Percentiles rank a stretch among this genome's conserved stretches.
phyloP scores from a whole-genome alignment of 495 filamentous ascomycete genomes.

The Penicillium goetzii region DNA sequence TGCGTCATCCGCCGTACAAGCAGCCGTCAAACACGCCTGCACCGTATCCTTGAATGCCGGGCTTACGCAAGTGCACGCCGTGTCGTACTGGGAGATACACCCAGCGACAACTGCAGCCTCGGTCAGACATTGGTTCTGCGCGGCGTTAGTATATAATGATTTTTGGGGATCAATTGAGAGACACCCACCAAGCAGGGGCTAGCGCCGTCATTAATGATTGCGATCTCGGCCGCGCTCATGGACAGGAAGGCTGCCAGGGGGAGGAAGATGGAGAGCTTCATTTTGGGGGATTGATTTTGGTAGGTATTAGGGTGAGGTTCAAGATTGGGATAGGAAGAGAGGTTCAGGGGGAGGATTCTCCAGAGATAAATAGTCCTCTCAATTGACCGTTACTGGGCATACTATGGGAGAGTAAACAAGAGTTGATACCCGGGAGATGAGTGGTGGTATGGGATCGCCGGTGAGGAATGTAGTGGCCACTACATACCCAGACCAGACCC shows the following conservation, averaged over 20 bases:
- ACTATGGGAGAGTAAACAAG: slow-evolving; percentile 6
- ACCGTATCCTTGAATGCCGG: slow-evolving; percentile 26
- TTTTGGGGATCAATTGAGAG: background rate
- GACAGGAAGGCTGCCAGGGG: slow-evolving; percentile 33
- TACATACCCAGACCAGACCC: background rate
- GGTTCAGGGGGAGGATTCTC: background rate
- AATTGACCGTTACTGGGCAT: background rate
- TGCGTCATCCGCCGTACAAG: slow-evolving; percentile 23
- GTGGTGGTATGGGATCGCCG: slow-evolving; percentile 12
- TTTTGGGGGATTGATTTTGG: slow-evolving; percentile 14
- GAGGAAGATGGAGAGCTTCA: slow-evolving; percentile 35
- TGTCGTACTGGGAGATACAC: slow-evolving; percentile 24
- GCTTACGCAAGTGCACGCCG: slow-evolving; percentile 28
- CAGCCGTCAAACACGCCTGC: slow-evolving; percentile 18
- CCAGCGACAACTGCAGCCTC: slow-evolving; percentile 24
- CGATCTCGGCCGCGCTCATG: slow-evolving; percentile 23
- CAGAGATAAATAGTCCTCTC: background rate
- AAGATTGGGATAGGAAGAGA: background rate
- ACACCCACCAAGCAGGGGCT: slow-evolving; percentile 27
- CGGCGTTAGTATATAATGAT: slow-evolving; percentile 12
- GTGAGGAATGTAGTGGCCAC: slow-evolving; percentile 11
- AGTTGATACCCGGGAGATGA: slow-evolving; percentile 8
- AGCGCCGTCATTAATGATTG: background rate
- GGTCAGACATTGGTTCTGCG: slow-evolving; percentile 25
- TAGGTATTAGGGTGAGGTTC: background rate